Conservation (phyloP, 2,329 filamentous ascomycete species). For the Chrysoporthe cubensis region DNA sequence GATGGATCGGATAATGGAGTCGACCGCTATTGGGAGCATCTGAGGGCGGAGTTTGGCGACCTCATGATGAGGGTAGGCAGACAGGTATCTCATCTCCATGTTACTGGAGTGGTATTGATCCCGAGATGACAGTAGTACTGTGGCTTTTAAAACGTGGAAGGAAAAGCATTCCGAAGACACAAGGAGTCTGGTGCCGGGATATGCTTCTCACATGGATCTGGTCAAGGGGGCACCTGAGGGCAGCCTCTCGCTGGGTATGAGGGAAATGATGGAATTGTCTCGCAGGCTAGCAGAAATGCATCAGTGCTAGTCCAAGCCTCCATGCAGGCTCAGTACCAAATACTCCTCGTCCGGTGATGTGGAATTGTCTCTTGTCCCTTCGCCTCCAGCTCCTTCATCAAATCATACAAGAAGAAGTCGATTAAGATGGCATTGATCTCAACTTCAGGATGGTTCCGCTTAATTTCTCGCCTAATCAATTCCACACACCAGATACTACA, state of each 20-base stretch:
- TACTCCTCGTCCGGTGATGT: slow-evolving; percentile 88
- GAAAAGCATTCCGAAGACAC: neutral
- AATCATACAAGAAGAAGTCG: slow-evolving; percentile 96
- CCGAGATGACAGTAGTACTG: neutral
- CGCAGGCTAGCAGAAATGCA: neutral
- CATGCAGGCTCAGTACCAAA: slow-evolving; percentile 75
- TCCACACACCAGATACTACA: slow-evolving; percentile 98
- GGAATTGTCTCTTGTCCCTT: slow-evolving; percentile 66
- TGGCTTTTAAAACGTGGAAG: neutral
- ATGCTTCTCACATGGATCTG: slow-evolving; percentile 9
- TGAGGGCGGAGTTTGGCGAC: slow-evolving; percentile 2
- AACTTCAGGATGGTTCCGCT: slow-evolving; percentile 70
- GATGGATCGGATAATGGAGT: slow-evolving; percentile 69
- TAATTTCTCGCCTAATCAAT: slow-evolving; percentile 80
- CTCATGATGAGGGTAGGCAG: neutral
- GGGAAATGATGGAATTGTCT: neutral
- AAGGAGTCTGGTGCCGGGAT: slow-evolving; percentile 17
- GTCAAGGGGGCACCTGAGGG: neutral
- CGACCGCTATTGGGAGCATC: slow-evolving; percentile 45
- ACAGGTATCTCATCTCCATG: neutral
- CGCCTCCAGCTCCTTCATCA: slow-evolving; percentile 82
- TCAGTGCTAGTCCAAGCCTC: slow-evolving; percentile 1
- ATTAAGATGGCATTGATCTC: slow-evolving; percentile 87
- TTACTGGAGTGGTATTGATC: neutral
- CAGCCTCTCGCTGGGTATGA: slow-evolving; percentile 13